These are phyloP conservation scores for Quillaja saponaria DNA, from an alignment of 306 rosid species.

Conservation along the genomic window DNA sequence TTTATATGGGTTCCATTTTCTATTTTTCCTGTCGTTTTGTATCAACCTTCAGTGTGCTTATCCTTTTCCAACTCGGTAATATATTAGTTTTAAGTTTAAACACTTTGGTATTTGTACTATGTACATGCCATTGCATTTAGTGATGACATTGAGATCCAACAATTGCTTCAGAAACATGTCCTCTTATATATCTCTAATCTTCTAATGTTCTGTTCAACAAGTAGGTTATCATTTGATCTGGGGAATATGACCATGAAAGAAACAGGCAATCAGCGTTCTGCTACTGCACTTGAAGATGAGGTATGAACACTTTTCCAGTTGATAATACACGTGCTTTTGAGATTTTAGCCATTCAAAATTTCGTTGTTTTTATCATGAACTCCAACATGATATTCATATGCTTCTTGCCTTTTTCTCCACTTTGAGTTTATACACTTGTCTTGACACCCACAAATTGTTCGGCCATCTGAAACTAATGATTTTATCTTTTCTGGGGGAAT, in stretches of 20 bases:
- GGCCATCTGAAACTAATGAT: neutral
- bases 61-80: neutral
- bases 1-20: too few relatives aligned
- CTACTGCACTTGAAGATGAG: constrained; percentile 85
- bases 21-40: too few relatives aligned
- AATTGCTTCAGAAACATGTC: constrained; percentile 2
- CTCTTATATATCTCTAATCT: constrained; percentile 24
- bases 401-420: constrained; percentile 12
- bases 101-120: neutral
- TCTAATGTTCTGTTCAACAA: constrained; percentile 32
- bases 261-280: constrained; percentile 40
- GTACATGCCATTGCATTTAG: neutral
- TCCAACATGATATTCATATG: constrained; percentile 2
- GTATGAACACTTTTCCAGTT: constrained; percentile 35
- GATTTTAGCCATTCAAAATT: neutral
- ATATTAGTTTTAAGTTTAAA: neutral
- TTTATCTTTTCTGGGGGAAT: constrained; percentile 12
- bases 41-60: too few relatives aligned
- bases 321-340: constrained; percentile 14
- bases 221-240: constrained; percentile 80
- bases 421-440: constrained; percentile 7
- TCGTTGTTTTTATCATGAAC: constrained; percentile 18
- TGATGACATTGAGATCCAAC: neutral
- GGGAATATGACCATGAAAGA: constrained; percentile 80
- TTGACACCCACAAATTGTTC: constrained; percentile 22